Evolutionary conservation across 2,329 filamentous ascomycete genomes (phyloP).

Genomic region (Epichloe aotearoae): DNA sequence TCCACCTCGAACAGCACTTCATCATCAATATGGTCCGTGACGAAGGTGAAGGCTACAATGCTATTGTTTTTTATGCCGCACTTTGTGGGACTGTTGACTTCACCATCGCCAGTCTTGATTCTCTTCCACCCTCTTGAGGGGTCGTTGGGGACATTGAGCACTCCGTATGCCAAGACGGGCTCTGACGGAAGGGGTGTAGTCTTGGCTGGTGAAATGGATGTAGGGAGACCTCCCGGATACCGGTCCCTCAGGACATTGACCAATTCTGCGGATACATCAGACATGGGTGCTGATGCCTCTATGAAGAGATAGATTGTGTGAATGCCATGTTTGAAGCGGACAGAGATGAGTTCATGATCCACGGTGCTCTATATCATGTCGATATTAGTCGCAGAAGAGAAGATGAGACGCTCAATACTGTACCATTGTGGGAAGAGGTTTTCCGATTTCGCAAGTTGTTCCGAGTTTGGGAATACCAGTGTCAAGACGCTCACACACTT

Average conservation of each 20-base stretch:
- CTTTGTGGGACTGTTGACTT: conserved; percentile 25
- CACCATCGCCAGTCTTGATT: conserved; percentile 23
- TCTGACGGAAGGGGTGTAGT: conserved; percentile 26
- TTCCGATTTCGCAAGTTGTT: not conserved
- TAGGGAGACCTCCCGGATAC: conserved; percentile 39
- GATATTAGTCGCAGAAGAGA: not conserved
- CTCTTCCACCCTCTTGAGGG: conserved; percentile 35
- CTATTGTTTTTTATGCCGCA: conserved; percentile 33
- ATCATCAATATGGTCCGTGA: conserved; percentile 25
- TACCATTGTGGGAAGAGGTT: not conserved
- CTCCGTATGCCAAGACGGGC: conserved; percentile 32
- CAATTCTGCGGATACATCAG: conserved; percentile 43
- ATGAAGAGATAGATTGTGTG: conserved; percentile 59
- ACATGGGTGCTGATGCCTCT: conserved; percentile 42
- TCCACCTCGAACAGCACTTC: conserved; percentile 32
- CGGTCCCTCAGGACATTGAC: conserved; percentile 43
- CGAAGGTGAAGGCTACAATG: conserved; percentile 36
- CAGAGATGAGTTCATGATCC: conserved; percentile 43
- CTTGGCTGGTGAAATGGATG: conserved; percentile 18
- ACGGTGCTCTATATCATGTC: conserved; percentile 8
- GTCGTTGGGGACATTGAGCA: conserved; percentile 31
- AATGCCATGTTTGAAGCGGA: conserved; percentile 61
- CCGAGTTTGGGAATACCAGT: not conserved
- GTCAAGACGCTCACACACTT: not conserved
- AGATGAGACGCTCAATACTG: not conserved